These are phyloP conservation scores for Tirmania nivea DNA, from an alignment of 495 filamentous ascomycete genomes.

Conservation along the genomic window DNA sequence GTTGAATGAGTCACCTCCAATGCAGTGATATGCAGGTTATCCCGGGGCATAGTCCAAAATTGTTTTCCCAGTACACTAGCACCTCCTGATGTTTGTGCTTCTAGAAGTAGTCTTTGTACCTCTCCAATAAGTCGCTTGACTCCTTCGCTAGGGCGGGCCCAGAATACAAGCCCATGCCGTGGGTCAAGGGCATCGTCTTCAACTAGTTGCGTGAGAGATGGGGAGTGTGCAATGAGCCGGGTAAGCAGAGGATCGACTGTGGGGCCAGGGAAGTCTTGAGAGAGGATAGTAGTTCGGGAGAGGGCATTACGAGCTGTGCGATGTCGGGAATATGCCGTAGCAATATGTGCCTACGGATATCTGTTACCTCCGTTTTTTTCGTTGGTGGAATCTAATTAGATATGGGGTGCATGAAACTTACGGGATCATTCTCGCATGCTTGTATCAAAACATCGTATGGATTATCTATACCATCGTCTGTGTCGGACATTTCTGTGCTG, in stretches of 20 bases:
- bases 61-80: constrained; percentile 23
- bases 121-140: constrained; percentile 40
- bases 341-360: constrained; percentile 37
- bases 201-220: background rate
- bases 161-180: constrained; percentile 65
- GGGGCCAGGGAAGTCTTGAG: constrained; percentile 44
- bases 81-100: background rate
- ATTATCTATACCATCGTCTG: too few species aligned
- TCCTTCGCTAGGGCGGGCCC: constrained; percentile 57
- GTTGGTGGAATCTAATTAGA: too few species aligned
- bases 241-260: constrained; percentile 53
- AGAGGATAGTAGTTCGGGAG: constrained; percentile 45
- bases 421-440: too few species aligned
- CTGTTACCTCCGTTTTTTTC: too few species aligned
- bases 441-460: too few species aligned
- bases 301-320: constrained; percentile 48
- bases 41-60: constrained; percentile 64
- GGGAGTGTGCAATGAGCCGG: constrained; percentile 17
- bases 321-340: constrained; percentile 49
- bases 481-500: too few species aligned
- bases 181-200: constrained; percentile 28
- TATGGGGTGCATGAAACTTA: too few species aligned
- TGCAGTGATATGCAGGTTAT: constrained; percentile 63
- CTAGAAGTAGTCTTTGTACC: constrained; percentile 31
- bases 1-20: constrained; percentile 59